Evolutionary conservation across 2,329 filamentous ascomycete species (phyloP).

Genomic region (Karstenula rhodostoma): DNA sequence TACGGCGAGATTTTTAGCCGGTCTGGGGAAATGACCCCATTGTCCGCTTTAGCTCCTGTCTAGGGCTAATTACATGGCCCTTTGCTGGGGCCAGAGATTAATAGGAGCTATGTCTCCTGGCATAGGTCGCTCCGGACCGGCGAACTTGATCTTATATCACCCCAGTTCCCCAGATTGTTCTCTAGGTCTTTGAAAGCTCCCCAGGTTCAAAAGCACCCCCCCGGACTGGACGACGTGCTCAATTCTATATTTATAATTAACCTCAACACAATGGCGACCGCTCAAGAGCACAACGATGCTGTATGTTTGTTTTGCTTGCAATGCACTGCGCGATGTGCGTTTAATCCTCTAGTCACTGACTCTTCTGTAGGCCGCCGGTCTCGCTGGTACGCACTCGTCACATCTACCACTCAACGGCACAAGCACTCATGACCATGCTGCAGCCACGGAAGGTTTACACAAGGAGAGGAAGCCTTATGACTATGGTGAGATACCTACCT

Average conservation of each 20-base stretch:
- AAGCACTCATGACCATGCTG: slow-evolving; percentile 49
- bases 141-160: slow-evolving; percentile 43
- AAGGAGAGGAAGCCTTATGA: slow-evolving; percentile 58
- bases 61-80: slow-evolving; percentile 38
- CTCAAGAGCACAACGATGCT: slow-evolving; percentile 46
- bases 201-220: slow-evolving; percentile 24
- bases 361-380: slow-evolving; percentile 5
- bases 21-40: slow-evolving; percentile 40
- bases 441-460: slow-evolving; percentile 27
- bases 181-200: slow-evolving; percentile 26
- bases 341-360: neutral
- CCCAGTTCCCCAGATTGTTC: slow-evolving; percentile 39
- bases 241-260: neutral
- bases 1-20: slow-evolving; percentile 45
- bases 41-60: slow-evolving; percentile 39
- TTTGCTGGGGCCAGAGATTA: slow-evolving; percentile 31
- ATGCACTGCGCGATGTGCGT: neutral
- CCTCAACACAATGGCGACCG: slow-evolving; percentile 51
- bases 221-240: slow-evolving; percentile 9
- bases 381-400: slow-evolving; percentile 14
- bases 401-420: slow-evolving; percentile 40
- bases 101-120: slow-evolving; percentile 39
- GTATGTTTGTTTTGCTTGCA: slow-evolving; percentile 31
- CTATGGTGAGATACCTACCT: slow-evolving; percentile 44
- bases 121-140: slow-evolving; percentile 40